Evolutionary conservation across 805 yeast species (phyloP), one percentile per base, ranked within the genome.

Genomic region (Saccharomycopsis javanensis): DNA sequence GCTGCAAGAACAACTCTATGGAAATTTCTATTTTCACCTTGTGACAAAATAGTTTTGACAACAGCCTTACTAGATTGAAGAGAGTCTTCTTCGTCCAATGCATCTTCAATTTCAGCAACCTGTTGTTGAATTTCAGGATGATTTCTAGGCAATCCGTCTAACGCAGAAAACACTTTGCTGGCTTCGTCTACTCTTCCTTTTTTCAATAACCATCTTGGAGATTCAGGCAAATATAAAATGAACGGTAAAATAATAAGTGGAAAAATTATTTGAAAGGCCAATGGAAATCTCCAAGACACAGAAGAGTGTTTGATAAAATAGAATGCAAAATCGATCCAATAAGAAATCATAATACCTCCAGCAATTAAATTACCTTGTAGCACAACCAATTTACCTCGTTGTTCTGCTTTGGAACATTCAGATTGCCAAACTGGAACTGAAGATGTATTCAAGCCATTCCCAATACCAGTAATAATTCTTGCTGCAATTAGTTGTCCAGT

Each of bases 311-410:
- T 28, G 42, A 75, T 75, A 66, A 80, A 85, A 6, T 85, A 83
- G 37, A 83, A 74, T 30, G 90, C 91, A 67, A 81, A 85, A 66
- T 82, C 86, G 58, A 83, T 71, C 86, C 88, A 83, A 71, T 84
- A 84, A 13, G 91, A 88, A 65, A 85, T 74, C 64, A 84, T 75
- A 46, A 88, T 82, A 66, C 95, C 94, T 48, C 82, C 75, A 30
- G 84, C 82, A 62, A 85, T 81, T 35, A 84, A 78, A 28, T 86
- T 79, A 53, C 90, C 90, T 69, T 85, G 86, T 64, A 84, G 70
- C 64, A 79, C 78, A 56, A 85, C 88, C 62, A 85, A 71, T 61
- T 76, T 72, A 62, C 92, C 92, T 73, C 91, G 79, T 59, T 73
- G 75, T 58, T 78, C 79, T 5, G 88, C 78, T 60, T 78, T 79